Evolutionary conservation across 75 land plant genomes (phyloP), one percentile per base, ranked within the genome.

Genomic region (Pseudotsuga menziesii): DNA sequence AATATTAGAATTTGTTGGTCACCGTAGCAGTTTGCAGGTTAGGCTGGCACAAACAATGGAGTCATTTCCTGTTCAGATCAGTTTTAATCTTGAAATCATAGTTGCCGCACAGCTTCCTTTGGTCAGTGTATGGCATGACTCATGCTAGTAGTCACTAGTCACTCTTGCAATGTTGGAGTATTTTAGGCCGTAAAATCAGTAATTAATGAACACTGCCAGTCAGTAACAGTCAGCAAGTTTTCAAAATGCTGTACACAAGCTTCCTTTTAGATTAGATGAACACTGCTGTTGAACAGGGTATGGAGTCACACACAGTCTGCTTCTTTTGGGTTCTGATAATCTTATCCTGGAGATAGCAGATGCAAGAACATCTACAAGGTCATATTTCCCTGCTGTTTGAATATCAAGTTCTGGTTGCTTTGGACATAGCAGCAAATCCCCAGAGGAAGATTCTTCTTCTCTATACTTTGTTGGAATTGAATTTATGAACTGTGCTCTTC

Each of bases 291-390:
- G 83, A 9, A 79, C 77, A 22, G 83, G 79, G 13, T 64, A 39
- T 3, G 83, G 35, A 3, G 92, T 82, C 23, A 63, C 75, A 75
- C 86, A 86, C 0, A 86, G 23, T 78, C 83, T 78, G 77, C 82
- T 91, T 44, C 90, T 79, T 75, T 91, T 91, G 25, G 93, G 88
- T 61, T 86, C 88, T 4, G 90, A 91, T 76, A 91, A 87, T 41
- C 81, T 80, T n/a, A 91, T 82, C 41, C 77, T 80, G 19, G 90
- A 88, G 44, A 91, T 79, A 11, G 93, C 93, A n/a, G 63, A 76
- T 0, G 93, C 78, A 11, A 91, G 86, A 3, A 74, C 85, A 77
- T 91, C 93, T 16, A 91, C 88, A 32, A 91, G 52, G 16, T 82
- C 61, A 22, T 1, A 20, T 20, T 60, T 23, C 20, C 22, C 61